Evolutionary conservation across 2,329 filamentous ascomycete genomes (phyloP), one percentile per base, ranked within the genome.

Genomic region (Phyllosticta capitalensis): DNA sequence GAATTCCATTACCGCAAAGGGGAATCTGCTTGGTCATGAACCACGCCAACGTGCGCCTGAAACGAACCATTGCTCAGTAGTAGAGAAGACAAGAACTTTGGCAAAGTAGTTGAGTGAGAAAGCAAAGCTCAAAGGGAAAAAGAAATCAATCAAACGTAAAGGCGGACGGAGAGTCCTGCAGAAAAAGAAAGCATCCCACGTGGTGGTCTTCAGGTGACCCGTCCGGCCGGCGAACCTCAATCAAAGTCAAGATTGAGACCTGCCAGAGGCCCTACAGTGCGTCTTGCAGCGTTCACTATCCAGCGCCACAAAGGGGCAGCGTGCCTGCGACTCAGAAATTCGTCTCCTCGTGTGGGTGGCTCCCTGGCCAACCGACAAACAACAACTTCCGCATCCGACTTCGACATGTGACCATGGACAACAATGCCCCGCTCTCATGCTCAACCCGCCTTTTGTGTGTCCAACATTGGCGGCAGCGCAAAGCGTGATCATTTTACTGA

Each of bases 21-120:
- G 57, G 57, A 59, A 59, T 59, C 57, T 59, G 57, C 57, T 22
- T 58, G 56, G 51, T 58, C 22, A 45, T 54, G 49, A 38, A 59
- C 52, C 52, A 54, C 52, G 52, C 57, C 52, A 33, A 59, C 57
- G 20, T 59, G 57, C 56, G 56, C 56, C 56, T 28, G 22, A 14
- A 38, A 24, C 26, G 54, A 49, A 49, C 48, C 51, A 30, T 58
- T 52, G 52, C 33, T 38, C 56, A 21, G 9, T 12, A 4, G 21
- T 49, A 48, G 7, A 52, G 12, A 9, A 49, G 48, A 57, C 22
- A 52, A 22, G 19, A 58, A 54, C 51, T 26, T 5, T 10, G 30
- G 30, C 30, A 38, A 38, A 10, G 30, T 38, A 12, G 10, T 38
- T 5, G 12, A 17, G 30, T 54, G 33, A 20, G 22, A 51, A 22